These are phyloP conservation scores for Fusarium kyushuense DNA, from an alignment of 2,329 filamentous ascomycete species.

Conservation along the genomic window DNA sequence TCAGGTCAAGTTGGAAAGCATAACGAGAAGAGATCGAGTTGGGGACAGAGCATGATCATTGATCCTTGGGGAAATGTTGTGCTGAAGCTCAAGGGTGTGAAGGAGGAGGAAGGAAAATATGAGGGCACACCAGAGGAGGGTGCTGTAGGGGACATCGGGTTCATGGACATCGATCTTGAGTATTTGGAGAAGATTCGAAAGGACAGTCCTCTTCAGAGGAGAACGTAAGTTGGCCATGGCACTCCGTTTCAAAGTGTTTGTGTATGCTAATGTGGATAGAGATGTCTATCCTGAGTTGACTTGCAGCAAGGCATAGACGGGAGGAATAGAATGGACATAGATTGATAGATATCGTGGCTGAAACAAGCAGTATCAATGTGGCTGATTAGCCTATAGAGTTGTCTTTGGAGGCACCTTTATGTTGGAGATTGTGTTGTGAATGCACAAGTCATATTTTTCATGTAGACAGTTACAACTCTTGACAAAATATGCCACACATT, in stretches of 20 bases:
- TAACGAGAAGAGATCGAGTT: constrained; percentile 82
- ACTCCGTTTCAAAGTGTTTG: background rate
- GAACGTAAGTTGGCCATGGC: constrained; percentile 60
- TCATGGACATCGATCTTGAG: constrained; percentile 66
- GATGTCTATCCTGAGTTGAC: constrained; percentile 45
- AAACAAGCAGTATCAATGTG: background rate
- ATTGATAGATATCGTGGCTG: background rate
- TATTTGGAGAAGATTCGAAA: constrained; percentile 61
- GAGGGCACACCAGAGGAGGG: constrained; percentile 51
- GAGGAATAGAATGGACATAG: background rate
- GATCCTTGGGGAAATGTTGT: constrained; percentile 87
- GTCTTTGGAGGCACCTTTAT: background rate
- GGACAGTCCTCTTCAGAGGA: constrained; percentile 64
- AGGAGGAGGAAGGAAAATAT: constrained; percentile 54
- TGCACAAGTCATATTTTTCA: background rate
- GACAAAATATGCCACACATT: background rate
- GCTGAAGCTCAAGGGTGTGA: constrained; percentile 71
- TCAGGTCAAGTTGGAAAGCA: constrained; percentile 81
- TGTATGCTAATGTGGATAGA: constrained; percentile 23
- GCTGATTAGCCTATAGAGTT: background rate
- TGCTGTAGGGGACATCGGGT: constrained; percentile 61
- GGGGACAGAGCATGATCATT: constrained; percentile 87
- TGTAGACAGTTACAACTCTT: background rate
- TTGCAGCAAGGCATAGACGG: constrained; percentile 6
- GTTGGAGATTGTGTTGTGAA: background rate